These are phyloP conservation scores for Helianthus tuberosus DNA, from an alignment of 129 eudicot genomes.

Conservation along the genomic window DNA sequence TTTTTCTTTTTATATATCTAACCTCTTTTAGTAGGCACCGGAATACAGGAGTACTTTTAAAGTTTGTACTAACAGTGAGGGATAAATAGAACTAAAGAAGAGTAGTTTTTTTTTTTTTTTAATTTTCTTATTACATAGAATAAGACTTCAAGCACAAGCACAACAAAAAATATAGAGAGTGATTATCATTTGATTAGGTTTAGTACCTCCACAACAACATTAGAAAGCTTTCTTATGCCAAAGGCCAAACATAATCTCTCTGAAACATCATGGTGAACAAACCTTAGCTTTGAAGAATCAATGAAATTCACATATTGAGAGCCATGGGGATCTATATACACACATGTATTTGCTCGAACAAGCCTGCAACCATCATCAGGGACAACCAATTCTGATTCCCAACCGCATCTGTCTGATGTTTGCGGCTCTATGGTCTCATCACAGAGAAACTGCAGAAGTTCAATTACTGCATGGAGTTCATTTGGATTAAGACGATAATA, in stretches of 20 bases:
- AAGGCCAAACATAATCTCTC: slow-evolving; percentile 15
- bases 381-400: slow-evolving; percentile 11
- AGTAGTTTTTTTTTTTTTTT: too few relatives aligned
- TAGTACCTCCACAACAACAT: slow-evolving; percentile 22
- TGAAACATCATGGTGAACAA: slow-evolving; percentile 22
- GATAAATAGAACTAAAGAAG: too few relatives aligned
- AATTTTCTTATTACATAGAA: too few relatives aligned
- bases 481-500: not conserved
- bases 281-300: slow-evolving; percentile 7
- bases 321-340: slow-evolving; percentile 11
- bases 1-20: not conserved
- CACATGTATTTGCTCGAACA: slow-evolving; percentile 9
- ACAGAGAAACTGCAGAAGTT: slow-evolving; percentile 16
- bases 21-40: too few relatives aligned
- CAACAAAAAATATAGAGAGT: not conserved
- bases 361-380: slow-evolving; percentile 25
- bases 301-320: not conserved
- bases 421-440: not conserved
- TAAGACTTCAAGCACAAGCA: too few relatives aligned
- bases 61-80: not conserved
- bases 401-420: not conserved
- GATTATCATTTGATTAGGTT: not conserved
- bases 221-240: slow-evolving; percentile 24
- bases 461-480: slow-evolving; percentile 1
- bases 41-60: too few relatives aligned